These are phyloP conservation scores for Hypoxylon crocopeplum DNA, from an alignment of 495 filamentous ascomycete genomes.

Conservation along the genomic window DNA sequence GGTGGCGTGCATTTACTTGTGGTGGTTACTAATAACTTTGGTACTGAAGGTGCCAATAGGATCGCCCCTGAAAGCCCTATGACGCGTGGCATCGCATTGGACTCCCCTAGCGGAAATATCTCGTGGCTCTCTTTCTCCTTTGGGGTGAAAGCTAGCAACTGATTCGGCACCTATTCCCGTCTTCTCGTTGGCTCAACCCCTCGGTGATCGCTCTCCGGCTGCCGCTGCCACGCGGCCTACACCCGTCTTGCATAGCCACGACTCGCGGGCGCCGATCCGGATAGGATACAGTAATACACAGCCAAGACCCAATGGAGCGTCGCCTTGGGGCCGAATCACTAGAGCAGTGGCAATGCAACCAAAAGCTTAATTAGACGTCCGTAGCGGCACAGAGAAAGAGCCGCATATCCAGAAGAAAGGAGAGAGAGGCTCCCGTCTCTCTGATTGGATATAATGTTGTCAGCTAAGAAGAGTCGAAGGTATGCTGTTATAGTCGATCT, in stretches of 20 bases:
- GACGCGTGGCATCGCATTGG: constrained; percentile 21
- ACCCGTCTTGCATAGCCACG: constrained; percentile 7
- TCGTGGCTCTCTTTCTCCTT: constrained; percentile 21
- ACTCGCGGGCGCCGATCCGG: constrained; percentile 18
- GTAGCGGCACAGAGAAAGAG: constrained; percentile 15
- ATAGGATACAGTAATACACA: constrained; percentile 35
- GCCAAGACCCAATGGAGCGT: constrained; percentile 29
- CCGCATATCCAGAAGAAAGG: constrained; percentile 25
- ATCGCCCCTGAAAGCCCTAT: constrained; percentile 7
- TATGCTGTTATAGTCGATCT: constrained; percentile 1
- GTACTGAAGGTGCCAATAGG: constrained; percentile 17
- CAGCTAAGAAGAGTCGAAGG: not conserved
- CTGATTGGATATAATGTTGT: constrained; percentile 17
- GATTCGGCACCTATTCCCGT: constrained; percentile 1
- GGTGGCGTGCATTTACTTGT: constrained; percentile 4
- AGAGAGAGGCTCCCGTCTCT: not conserved
- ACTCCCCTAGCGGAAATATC: constrained; percentile 19
- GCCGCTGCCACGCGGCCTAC: constrained; percentile 25
- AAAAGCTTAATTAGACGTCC: constrained; percentile 35
- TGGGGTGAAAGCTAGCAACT: constrained; percentile 11
- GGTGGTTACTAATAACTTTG: constrained; percentile 18
- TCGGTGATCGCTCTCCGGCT: constrained; percentile 4
- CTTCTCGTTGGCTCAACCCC: constrained; percentile 16
- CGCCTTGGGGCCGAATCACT: constrained; percentile 16
- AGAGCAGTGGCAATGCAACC: constrained; percentile 34